Base-by-base conservation (phyloP, 306 rosid species). In the Vigna reflexopilosa region DNA sequence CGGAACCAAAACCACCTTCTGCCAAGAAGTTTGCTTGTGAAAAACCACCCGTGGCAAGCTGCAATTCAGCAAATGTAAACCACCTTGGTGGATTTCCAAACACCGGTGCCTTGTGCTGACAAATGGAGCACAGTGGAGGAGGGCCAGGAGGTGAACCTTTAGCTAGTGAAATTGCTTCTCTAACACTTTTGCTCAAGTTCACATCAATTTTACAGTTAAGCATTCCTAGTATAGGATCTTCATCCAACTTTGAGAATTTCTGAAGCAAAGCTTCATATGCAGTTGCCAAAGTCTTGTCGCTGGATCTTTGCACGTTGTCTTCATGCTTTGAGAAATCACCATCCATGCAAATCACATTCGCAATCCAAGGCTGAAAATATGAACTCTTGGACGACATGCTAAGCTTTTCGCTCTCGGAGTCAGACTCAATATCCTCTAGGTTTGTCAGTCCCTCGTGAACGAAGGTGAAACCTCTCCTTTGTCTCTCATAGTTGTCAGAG, bases 1-100 rank as follows among this genome's bases (percentile, higher is more conserved):
- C 97, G 6, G 99, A 92, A 58, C 99, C 99, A 82, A 86, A 95
- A 65, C 99, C 99, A 62, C 99, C 99, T 91, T 95, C 98, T 4
- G 99, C 99, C 89, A 95, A 87, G 85, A 95, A 93, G 82, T 95
- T 95, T 42, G 78, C 88, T 70, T 74, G 88, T 1, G 99, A 91
- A 88, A 95, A 95, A 15, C 98, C 93, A 66, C 90, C 82, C 0
- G 99, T 95, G 75, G 99, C 99, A 47, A 88, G 83, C 70, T 92
- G 97, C 67, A 95, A 87, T 79, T 95, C 97, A 0, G 87, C 85
- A 83, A 78, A 95, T 36, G 93, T 88, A 87, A 95, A 95, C 99
- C 97, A 95, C 78, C 86, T 85, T 12, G 99, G 99, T 82, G 99
- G 97, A 75, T 87, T 92, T 61, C 99, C 99, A 72, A 95, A 95